Evolutionary conservation across 208 protist genomes (phyloP), one percentile per base, ranked within the genome.

Genomic region (Novymonas esmeraldas): DNA sequence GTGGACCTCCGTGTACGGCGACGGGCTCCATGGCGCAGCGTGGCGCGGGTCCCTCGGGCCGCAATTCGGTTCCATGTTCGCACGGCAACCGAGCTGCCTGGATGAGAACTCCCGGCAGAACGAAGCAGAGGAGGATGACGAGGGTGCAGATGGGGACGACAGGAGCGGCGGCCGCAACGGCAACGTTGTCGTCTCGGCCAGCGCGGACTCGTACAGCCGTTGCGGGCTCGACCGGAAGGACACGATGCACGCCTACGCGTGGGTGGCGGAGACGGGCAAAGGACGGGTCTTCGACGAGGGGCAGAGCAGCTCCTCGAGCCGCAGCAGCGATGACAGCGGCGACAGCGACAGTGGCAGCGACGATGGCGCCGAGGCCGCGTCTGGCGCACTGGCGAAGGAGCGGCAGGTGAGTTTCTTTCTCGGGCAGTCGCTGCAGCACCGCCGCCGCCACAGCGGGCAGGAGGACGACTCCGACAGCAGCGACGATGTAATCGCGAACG

Each of bases 181-280:
- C n/a, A n/a, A n/a, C n/a, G n/a, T n/a, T n/a, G n/a, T n/a, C n/a
- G n/a, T 38, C 1, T 24, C 18, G 5, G 3, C 36, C 3, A 38
- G 49, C 36, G 38, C 20, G 16, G 46, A 38, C 24, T 36, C 60
- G 22, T 14, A 14, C n/a, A 29, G 29, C 13, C 10, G 38, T 22
- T 26, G 11, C 6, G 38, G 24, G 6, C 46, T 58, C 24, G 28
- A 29, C 24, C 38, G 62, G 2, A 49, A 58, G 29, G 24, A 11
- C 2, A 59, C 62, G n/a, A 68, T 68, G 62, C 41, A 39, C 26
- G 62, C 38, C 0, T 29, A 20, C 7, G 20, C 1, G 14, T 68
- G 62, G 62, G 4, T 49, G 38, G 41, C 33, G 50, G 50, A 59
- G 26, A 42, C 39, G 1, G 36, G 49, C 50, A 58, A 42, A 26